These are phyloP conservation scores for Nectriaceae sp. DNA, from an alignment of 2,329 filamentous ascomycete genomes.

Conservation along the genomic window DNA sequence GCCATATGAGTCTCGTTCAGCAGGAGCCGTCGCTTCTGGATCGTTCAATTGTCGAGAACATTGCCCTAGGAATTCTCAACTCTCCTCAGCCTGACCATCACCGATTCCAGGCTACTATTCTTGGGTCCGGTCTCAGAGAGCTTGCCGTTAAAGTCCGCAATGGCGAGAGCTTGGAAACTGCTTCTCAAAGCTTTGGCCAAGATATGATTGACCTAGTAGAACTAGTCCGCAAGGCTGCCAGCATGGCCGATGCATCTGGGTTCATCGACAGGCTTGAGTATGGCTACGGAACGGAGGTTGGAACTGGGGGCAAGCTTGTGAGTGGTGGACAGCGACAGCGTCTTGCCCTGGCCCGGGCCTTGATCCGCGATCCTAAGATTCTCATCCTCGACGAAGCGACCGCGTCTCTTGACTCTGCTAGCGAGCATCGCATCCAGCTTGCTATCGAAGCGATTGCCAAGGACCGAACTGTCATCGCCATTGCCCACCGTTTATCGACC, in stretches of 20 bases:
- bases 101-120: constrained; percentile 46
- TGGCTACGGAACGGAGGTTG: constrained; percentile 56
- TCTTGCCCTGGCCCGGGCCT: constrained; percentile 58
- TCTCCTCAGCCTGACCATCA: constrained; percentile 41
- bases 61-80: constrained; percentile 51
- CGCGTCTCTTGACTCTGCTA: constrained; percentile 59
- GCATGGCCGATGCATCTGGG: constrained; percentile 57
- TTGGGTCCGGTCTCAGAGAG: constrained; percentile 49
- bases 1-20: constrained; percentile 46
- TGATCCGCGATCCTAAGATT: constrained; percentile 58
- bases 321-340: constrained; percentile 64
- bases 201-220: constrained; percentile 52
- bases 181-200: constrained; percentile 44
- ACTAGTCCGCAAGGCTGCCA: constrained; percentile 52
- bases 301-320: constrained; percentile 54
- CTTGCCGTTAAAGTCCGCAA: constrained; percentile 53
- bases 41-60: constrained; percentile 52
- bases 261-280: constrained; percentile 58
- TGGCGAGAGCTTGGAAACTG: constrained; percentile 49
- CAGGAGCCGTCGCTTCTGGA: constrained; percentile 48
- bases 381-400: constrained; percentile 65
- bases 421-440: constrained; percentile 55
- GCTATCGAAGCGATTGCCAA: constrained; percentile 48
- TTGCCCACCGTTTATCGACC: constrained; percentile 64
- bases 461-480: constrained; percentile 64